These are phyloP conservation scores for Ophiostoma perfectum DNA, from an alignment of 2,329 filamentous ascomycete genomes.

Conservation along the genomic window DNA sequence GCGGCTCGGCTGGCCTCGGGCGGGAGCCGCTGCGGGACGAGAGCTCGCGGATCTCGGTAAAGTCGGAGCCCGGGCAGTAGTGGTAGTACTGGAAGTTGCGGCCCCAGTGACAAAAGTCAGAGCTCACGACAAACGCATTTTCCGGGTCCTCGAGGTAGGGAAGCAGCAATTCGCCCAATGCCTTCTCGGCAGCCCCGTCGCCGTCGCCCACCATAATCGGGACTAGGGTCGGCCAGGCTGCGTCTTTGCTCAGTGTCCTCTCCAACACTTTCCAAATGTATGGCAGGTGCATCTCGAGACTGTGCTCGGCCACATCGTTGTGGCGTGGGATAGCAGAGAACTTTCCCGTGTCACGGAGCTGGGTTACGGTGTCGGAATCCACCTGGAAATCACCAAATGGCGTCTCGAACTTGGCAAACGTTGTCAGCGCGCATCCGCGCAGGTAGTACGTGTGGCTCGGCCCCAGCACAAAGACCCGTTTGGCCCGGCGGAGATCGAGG, in stretches of 20 bases:
- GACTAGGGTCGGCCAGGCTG: slow-evolving; percentile 64
- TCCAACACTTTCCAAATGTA: slow-evolving; percentile 77
- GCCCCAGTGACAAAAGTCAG: slow-evolving; percentile 98
- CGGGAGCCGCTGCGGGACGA: slow-evolving; percentile 29
- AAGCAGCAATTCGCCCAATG: slow-evolving; percentile 64
- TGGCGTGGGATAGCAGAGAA: slow-evolving; percentile 60
- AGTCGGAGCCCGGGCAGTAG: slow-evolving; percentile 54
- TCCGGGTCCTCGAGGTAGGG: slow-evolving; percentile 69
- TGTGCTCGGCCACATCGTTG: slow-evolving; percentile 80
- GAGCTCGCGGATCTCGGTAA: slow-evolving; percentile 40
- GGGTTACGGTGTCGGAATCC: slow-evolving; percentile 51
- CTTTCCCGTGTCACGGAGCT: slow-evolving; percentile 46
- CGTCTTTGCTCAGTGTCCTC: slow-evolving; percentile 40
- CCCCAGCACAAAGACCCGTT: slow-evolving; percentile 85
- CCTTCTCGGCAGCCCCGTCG: slow-evolving; percentile 57
- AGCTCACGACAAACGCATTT: slow-evolving; percentile 83
- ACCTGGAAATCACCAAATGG: slow-evolving; percentile 66
- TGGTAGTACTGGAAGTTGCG: slow-evolving; percentile 74
- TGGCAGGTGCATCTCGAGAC: slow-evolving; percentile 92
- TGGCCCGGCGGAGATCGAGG: slow-evolving; percentile 73
- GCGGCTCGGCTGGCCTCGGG: slow-evolving; percentile 37
- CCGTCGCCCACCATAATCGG: slow-evolving; percentile 84
- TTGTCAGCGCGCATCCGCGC: slow-evolving; percentile 68
- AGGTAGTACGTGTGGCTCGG: slow-evolving; percentile 88
- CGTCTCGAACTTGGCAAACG: slow-evolving; percentile 64